phyloP scores from a whole-genome alignment of 139 green algal genomes.

The Micromonas commoda region DNA sequence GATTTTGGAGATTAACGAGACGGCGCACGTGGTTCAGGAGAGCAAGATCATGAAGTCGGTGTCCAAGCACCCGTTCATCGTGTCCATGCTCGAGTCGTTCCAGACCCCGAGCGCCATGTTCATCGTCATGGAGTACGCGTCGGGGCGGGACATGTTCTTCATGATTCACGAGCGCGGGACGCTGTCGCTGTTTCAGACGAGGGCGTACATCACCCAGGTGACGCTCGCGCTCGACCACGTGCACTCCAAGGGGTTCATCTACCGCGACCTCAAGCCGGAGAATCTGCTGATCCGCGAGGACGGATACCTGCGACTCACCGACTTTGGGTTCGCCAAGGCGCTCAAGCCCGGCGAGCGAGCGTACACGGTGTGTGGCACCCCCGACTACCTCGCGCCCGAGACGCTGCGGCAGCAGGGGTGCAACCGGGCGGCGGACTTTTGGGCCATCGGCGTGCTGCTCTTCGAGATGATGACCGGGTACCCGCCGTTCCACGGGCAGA shows the following conservation, averaged over 20 bases:
- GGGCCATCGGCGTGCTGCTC: constrained; percentile 26
- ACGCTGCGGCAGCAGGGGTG: constrained; percentile 15
- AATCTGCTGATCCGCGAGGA: constrained; percentile 33
- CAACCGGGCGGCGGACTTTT: constrained; percentile 21
- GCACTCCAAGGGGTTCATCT: constrained; percentile 12
- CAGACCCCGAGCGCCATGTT: constrained; percentile 7
- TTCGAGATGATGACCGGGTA: constrained; percentile 33
- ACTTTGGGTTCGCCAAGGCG: constrained; percentile 38
- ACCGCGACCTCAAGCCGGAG: constrained; percentile 42
- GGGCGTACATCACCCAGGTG: constrained; percentile 9
- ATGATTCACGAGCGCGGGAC: constrained; percentile 4
- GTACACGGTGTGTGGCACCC: constrained; percentile 38
- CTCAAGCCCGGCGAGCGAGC: constrained; percentile 25
- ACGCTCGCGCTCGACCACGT: constrained; percentile 16
- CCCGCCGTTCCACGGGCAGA: constrained; percentile 7
- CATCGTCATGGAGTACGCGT: background rate
- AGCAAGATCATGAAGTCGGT: background rate
- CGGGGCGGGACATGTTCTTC: constrained; percentile 13
- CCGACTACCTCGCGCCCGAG: constrained; percentile 35
- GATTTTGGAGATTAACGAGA: background rate
- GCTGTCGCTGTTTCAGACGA: background rate
- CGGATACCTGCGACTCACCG: constrained; percentile 29
- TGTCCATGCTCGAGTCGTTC: background rate
- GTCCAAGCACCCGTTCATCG: background rate
- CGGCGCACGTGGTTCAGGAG: background rate